These are phyloP conservation scores for Isabelozyma heimii DNA, from an alignment of 805 yeast species.

Conservation along the genomic window DNA sequence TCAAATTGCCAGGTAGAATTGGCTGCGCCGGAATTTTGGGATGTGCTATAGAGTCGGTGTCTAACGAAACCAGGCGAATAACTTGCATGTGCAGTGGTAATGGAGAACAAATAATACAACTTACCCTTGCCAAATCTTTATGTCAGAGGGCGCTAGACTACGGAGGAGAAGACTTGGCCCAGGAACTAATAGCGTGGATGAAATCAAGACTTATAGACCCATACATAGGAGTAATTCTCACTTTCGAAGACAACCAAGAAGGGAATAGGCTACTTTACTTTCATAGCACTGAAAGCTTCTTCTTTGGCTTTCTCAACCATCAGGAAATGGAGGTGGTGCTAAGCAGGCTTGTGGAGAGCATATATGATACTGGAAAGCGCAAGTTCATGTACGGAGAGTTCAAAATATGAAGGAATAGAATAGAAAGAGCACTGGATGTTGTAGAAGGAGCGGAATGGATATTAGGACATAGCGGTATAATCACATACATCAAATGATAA, in stretches of 20 bases:
- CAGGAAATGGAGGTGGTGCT: constrained; percentile 17
- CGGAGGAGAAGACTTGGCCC: background rate
- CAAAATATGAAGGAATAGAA: background rate
- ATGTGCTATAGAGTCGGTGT: constrained; percentile 32
- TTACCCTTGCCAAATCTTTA: constrained; percentile 35
- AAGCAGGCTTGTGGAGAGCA: constrained; percentile 20
- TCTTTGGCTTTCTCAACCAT: constrained; percentile 23
- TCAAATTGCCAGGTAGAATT: constrained; percentile 47
- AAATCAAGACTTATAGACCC: too few species aligned
- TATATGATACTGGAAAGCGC: constrained; percentile 23
- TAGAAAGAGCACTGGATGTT: background rate
- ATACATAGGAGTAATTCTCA: too few species aligned
- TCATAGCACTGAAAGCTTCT: constrained; percentile 38
- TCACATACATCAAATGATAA: too few species aligned
- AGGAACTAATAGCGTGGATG: too few species aligned
- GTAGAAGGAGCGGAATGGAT: background rate
- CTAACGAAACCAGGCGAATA: constrained; percentile 18
- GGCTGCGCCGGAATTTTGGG: constrained; percentile 57
- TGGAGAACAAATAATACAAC: constrained; percentile 52
- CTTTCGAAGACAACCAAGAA: background rate
- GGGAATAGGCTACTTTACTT: constrained; percentile 18
- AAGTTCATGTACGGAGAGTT: constrained; percentile 6
- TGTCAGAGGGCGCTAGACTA: background rate
- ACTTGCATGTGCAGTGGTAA: constrained; percentile 49
- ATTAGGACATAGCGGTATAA: background rate